These are phyloP conservation scores for Cytospora schulzeri DNA, from an alignment of 2,329 filamentous ascomycete genomes.

Conservation along the genomic window DNA sequence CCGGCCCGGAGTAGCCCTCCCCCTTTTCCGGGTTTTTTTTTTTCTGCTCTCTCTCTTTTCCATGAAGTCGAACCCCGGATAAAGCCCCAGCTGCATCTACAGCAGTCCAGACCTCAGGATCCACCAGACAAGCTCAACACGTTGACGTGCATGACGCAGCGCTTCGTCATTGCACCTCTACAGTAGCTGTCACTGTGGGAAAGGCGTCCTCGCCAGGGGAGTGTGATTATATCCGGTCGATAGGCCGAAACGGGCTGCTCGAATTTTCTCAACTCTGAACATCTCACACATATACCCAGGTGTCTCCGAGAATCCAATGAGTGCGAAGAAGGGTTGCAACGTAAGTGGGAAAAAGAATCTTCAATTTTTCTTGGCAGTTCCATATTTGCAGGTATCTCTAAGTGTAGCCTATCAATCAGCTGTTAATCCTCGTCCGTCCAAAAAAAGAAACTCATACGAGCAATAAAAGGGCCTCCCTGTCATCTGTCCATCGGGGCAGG, in stretches of 20 bases:
- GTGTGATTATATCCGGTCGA: not conserved
- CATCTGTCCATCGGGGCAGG: slow-evolving; percentile 9
- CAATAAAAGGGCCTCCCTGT: not conserved
- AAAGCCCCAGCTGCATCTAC: not conserved
- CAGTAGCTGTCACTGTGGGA: not conserved
- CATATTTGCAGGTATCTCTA: slow-evolving; percentile 27
- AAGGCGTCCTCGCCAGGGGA: not conserved
- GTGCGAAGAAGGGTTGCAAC: not conserved
- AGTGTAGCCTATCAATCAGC: slow-evolving; percentile 20
- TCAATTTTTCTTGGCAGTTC: slow-evolving; percentile 20
- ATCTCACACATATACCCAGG: no score
- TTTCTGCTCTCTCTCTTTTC: not conserved
- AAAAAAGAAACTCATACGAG: not conserved
- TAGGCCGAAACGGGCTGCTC: not conserved
- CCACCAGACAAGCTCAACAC: slow-evolving; percentile 15
- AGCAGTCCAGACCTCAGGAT: not conserved
- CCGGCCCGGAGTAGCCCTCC: no score
- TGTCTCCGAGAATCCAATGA: not conserved
- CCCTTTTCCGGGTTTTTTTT: not conserved
- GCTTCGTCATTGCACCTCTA: not conserved
- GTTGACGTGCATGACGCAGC: slow-evolving; percentile 14
- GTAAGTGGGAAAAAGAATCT: not conserved
- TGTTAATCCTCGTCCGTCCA: slow-evolving; percentile 6
- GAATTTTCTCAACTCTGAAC: no score
- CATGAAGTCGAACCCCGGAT: not conserved